Percentiles rank a stretch among this genome's conserved stretches.
Evolutionary conservation across 2,329 filamentous ascomycete species (phyloP).

Genomic region (Epichloe brachyelytri): DNA sequence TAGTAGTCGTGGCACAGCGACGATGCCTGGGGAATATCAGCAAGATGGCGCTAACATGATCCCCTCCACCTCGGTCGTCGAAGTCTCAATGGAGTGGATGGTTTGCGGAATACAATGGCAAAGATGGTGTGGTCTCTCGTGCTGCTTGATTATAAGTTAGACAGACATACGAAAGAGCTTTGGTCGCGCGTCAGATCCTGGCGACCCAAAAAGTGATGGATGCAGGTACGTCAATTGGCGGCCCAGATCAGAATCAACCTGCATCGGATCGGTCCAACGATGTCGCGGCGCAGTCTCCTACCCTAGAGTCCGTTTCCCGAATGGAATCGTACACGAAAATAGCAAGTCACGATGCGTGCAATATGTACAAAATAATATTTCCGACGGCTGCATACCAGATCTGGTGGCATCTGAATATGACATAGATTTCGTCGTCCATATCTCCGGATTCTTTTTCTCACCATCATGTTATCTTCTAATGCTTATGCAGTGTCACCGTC

Average conservation of each 20-base stretch:
- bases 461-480: too few relatives aligned
- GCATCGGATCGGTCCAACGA: constrained; percentile 2
- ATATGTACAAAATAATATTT: not conserved
- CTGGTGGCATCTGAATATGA: not conserved
- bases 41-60: constrained; percentile 1
- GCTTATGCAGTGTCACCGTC: not conserved
- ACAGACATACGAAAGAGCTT: not conserved
- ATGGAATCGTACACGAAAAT: too few relatives aligned
- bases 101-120: not conserved
- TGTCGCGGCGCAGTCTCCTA: constrained; percentile 2
- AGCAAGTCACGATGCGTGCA: too few relatives aligned
- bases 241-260: not conserved
- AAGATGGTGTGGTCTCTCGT: not conserved
- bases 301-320: not conserved
- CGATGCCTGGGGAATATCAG: not conserved
- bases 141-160: not conserved
- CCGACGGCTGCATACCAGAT: not conserved
- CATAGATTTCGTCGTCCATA: too few relatives aligned
- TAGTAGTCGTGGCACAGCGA: constrained; percentile 15
- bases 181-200: not conserved
- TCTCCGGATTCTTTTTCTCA: too few relatives aligned
- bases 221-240: not conserved
- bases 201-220: not conserved
- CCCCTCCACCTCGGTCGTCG: not conserved
- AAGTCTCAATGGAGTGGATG: not conserved